Evolutionary conservation across 2,329 filamentous ascomycete genomes (phyloP), one percentile per base, ranked within the genome.

Genomic region (Tolypocladium tropicale): DNA sequence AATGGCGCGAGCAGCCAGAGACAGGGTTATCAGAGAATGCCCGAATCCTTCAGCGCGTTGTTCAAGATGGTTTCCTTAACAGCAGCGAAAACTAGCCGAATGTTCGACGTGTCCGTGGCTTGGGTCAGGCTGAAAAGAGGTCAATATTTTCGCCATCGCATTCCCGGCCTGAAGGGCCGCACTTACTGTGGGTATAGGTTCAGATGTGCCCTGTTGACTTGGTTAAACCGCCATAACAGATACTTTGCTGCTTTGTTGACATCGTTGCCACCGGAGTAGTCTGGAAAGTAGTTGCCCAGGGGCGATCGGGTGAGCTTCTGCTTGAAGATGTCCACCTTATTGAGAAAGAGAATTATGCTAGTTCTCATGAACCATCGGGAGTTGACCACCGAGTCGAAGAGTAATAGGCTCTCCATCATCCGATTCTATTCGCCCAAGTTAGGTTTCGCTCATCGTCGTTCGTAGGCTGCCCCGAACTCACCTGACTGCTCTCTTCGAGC

Each of bases 331-430:
- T 99, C 94, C 63, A 99, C 94, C 73, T 99, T 99, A 78, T 99
- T 99, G 60, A 99, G 80, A 76, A 99, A 99, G 56, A 99, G 79
- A 67, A 99, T 97, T 68, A 99, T 99, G 69, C 92, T 96, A 14
- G 94, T 99, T 64, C 94, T 82, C 88, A 97, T 95, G 74, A 99
- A 99, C 94, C 94, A 99, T 64, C 94, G 82, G 34, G 94, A 97
- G 74, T 99, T 99, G 64, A 99, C 94, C 5, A 99, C 94, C 1
- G 93, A 97, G 73, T 99, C 94, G 70, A 99, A 99, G 5, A 99
- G 81, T 18, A 97, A 83, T 54, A 99, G 74, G 68, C 91, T 96
- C 73, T 99, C 94, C 90, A 97, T 96, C 94, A 99, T 99, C 60
- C 94, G 94, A 71, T 99, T 99, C 90, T 96, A 63, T 46, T 25